A percentile compares a stretch with the other conserved stretches of the same genome.
Evolutionary conservation across 208 protist species (phyloP).

Genomic region (Naegleria gruberi): DNA sequence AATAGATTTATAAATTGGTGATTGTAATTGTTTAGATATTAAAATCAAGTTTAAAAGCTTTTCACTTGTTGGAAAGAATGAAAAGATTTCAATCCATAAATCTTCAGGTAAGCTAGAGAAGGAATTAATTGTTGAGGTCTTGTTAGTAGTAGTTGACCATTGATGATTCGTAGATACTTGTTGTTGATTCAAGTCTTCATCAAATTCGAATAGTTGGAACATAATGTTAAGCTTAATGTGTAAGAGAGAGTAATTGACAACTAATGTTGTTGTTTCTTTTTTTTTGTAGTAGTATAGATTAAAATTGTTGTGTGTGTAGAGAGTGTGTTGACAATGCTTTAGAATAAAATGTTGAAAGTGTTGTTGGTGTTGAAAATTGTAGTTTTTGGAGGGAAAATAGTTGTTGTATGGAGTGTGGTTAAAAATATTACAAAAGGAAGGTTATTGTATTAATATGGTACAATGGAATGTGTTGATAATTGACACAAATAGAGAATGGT

Average conservation of each 20-base stretch:
- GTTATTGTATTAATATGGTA: no score
- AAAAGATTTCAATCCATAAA: not conserved
- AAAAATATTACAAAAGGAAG: no score
- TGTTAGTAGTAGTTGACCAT: not conserved
- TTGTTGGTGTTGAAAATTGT: no score
- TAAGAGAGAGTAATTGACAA: no score
- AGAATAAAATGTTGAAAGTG: no score
- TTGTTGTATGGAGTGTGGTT: not conserved
- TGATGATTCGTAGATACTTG: not conserved
- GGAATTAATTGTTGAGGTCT: not conserved
- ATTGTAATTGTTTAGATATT: not conserved
- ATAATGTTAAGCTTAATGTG: no score
- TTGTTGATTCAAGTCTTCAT: not conserved
- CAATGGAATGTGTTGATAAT: no score
- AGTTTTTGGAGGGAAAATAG: not conserved
- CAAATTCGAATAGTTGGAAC: not conserved
- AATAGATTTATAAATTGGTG: not conserved
- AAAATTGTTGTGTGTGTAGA: not conserved
- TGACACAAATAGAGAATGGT: no score
- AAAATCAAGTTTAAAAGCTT: not conserved
- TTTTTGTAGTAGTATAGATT: not conserved
- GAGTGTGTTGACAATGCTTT: not conserved
- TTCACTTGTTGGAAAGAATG: not conserved
- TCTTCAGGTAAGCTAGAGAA: not conserved
- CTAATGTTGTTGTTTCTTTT: not conserved